Percentiles rank a stretch among this genome's conserved stretches.
phyloP scores from a whole-genome alignment of 1,284 basidiomycete genomes.

The Ganoderma boninense region DNA sequence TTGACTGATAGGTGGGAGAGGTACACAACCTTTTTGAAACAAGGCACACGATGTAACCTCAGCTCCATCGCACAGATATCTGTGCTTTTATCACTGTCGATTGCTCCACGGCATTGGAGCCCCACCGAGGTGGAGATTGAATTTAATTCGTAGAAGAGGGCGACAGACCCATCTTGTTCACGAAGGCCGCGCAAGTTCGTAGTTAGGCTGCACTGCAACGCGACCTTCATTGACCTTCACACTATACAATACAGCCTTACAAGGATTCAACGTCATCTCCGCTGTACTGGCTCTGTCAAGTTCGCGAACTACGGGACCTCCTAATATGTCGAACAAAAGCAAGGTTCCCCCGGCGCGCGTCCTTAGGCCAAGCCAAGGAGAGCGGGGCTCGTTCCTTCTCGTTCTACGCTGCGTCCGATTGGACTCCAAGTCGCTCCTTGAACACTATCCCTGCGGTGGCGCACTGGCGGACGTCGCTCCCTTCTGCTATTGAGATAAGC shows the following conservation, averaged over 20 bases:
- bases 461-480: slow-evolving; percentile 6
- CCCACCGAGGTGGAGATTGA: neutral
- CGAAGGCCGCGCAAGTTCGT: neutral
- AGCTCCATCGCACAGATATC: neutral
- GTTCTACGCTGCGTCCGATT: neutral
- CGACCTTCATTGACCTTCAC: neutral
- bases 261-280: neutral
- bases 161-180: neutral
- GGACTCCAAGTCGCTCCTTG: neutral
- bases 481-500: slow-evolving; percentile 30
- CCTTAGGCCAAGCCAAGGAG: slow-evolving; percentile 4
- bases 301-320: neutral
- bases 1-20: neutral
- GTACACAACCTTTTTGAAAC: neutral
- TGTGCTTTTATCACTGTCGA: neutral
- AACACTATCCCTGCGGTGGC: slow-evolving; percentile 10
- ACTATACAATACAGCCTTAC: neutral
- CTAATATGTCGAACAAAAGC: neutral
- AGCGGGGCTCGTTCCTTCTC: neutral
- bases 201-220: neutral
- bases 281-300: neutral
- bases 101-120: neutral
- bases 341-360: neutral
- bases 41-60: neutral
- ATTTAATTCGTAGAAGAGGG: neutral